Base-by-base conservation (phyloP, 345 rosid genomes). In the Aethionema arabicum region DNA sequence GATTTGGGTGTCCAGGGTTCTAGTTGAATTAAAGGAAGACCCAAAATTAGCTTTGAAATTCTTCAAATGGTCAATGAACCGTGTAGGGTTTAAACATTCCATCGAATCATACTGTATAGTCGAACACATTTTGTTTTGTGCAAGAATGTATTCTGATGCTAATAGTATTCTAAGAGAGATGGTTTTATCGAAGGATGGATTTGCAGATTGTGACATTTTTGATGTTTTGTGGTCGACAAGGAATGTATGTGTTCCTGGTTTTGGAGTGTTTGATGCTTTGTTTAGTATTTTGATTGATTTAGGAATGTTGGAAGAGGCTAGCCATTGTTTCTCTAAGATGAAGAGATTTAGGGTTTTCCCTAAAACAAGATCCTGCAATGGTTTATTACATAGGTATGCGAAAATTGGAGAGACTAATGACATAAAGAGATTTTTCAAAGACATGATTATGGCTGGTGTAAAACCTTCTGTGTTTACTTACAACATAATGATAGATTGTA, bases 181-280 rank as follows among this genome's bases (percentile, higher is more conserved):
- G 76, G 67, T 80, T 70, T 56, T 59, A 47, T 77, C 43, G 0
- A 59, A 59, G 38, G 13, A 38, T 59, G 55, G 32, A 13, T 48
- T 72, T 32, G 71, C 62, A 0, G 79, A 75, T 38, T 77, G 65
- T 57, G 83, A 84, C 54, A 69, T 74, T 63, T 84, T 87, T 53
- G 85, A 87, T 64, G 72, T 77, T 53, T 50, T 87, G 11, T 87
- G 95, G 95, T 80, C 80, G 5, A 80, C 85, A 2, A 79, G 86
- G 78, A 82, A 76, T 45, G 81, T 81, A 12, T 82, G 79, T 55
- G 69, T 71, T 36, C 77, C 61, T 14, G 85, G 83, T 5, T 84
- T 70, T 65, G 95, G 90, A 35, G 90, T 87, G 10, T 87, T 87
- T 67, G 86, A 87, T 87, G 80, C 85, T 53, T 75, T 86, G 66